A percentile compares a stretch with the other conserved stretches of the same genome.
phyloP scores from a whole-genome alignment of 257 asterid genomes.

The Rubia yunnanensis region DNA sequence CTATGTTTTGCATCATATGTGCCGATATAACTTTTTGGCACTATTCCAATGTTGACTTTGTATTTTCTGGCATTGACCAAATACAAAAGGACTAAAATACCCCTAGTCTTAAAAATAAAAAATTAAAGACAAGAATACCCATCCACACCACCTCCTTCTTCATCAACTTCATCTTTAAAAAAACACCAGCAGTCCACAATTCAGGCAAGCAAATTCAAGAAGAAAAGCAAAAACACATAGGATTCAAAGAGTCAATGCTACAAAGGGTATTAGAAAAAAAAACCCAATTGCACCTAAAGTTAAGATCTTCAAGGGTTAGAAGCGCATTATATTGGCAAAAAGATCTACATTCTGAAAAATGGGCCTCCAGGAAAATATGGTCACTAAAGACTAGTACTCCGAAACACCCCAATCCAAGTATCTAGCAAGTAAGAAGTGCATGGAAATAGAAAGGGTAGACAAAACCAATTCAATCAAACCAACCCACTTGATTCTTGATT shows the following conservation, averaged over 20 bases:
- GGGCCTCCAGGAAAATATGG: slow-evolving; percentile 93
- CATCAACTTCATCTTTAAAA: too few species aligned
- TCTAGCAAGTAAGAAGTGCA: slow-evolving; percentile 85
- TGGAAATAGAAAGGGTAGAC: slow-evolving; percentile 65
- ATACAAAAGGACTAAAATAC: too few species aligned
- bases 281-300: slow-evolving; percentile 14
- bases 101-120: too few species aligned
- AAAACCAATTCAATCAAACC: slow-evolving; percentile 70
- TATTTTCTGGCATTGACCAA: too few species aligned
- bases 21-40: too few species aligned
- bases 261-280: neutral
- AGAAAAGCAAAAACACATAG: neutral
- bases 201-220: neutral
- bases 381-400: slow-evolving; percentile 75
- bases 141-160: too few species aligned
- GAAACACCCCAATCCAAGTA: slow-evolving; percentile 57
- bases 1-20: too few species aligned
- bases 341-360: slow-evolving; percentile 51
- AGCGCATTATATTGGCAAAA: slow-evolving; percentile 42
- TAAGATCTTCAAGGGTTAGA: slow-evolving; percentile 34
- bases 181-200: neutral
- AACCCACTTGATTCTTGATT: slow-evolving; percentile 61
- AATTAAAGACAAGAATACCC: too few species aligned
- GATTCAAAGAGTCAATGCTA: neutral
- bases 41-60: too few species aligned